Conservation (phyloP, 345 rosid genomes). For the Capsella bursapastoris region DNA sequence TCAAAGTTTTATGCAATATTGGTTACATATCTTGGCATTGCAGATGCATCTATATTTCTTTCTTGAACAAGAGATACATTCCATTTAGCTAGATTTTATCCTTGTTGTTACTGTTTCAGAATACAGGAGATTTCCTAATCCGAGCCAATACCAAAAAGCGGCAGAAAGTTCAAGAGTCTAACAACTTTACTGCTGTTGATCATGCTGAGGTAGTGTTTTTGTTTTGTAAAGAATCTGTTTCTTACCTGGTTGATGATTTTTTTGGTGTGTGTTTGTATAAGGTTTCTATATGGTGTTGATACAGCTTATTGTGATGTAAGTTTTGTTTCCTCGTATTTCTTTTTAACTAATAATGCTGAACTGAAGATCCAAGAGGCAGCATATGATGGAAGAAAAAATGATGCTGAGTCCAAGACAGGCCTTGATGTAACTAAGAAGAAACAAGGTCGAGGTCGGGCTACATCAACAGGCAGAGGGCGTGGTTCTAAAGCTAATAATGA, state of each 20-base stretch:
- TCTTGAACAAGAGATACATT: background rate
- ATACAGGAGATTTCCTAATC: constrained; percentile 83
- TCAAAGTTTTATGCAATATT: background rate
- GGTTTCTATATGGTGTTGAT: constrained; percentile 4
- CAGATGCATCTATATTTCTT: background rate
- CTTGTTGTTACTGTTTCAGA: constrained; percentile 51
- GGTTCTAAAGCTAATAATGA: constrained; percentile 77
- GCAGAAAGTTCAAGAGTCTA: constrained; percentile 66
- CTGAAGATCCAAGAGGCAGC: constrained; percentile 49
- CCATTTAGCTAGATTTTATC: constrained; percentile 5
- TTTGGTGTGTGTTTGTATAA: background rate
- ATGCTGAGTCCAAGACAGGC: constrained; percentile 60
- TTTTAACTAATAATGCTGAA: constrained; percentile 18
- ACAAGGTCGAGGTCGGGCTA: constrained; percentile 85
- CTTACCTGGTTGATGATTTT: background rate
- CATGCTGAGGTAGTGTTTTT: constrained; percentile 62
- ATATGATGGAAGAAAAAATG: constrained; percentile 71
- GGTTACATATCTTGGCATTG: background rate
- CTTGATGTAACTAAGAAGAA: constrained; percentile 69
- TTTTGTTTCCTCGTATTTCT: constrained; percentile 1
- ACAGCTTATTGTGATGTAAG: background rate
- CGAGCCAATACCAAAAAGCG: constrained; percentile 92
- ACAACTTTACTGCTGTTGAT: constrained; percentile 53
- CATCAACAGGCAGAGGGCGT: constrained; percentile 82
- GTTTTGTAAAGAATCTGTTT: background rate